Evolutionary conservation across 2,329 filamentous ascomycete species (phyloP), one percentile per base, ranked within the genome.

Genomic region (Endocalyx cinctus): DNA sequence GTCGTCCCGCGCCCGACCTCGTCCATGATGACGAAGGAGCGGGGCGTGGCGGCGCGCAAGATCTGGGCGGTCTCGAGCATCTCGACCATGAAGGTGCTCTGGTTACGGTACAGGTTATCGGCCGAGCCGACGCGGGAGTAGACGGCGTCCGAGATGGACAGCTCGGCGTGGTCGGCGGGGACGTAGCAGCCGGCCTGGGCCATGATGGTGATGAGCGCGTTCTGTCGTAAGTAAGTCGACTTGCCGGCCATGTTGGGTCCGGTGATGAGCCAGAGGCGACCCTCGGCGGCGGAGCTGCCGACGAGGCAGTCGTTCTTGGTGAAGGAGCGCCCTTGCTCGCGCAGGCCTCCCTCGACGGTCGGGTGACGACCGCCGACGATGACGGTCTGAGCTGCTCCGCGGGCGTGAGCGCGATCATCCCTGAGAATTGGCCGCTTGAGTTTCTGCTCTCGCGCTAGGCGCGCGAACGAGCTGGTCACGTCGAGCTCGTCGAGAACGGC

Each of bases 241-340:
- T 98, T 98, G 29, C 92, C 92, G 2, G 84, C 92, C 92, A 98
- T 98, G 62, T 98, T 98, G n/a, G 92, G 92, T 0, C 92, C 67
- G 47, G 85, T 74, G 74, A 90, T 66, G 58, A 77, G 50, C 81
- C 82, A 67, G 63, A 86, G 34, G 67, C 70, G 49, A 66, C 78
- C 75, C 4, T 86, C 64, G 26, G 74, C 66, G 55, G 77, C 83
- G 57, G 84, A 75, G 45, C 87, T 87, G n/a, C 84, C 84, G 3
- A 96, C 72, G 23, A 84, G 69, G 59, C 87, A 94, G 62, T 96
- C 86, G 50, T 97, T 97, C 31, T 79, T 74, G 27, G 87, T 81
- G 54, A 97, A 97, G 10, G 66, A 79, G 18, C 87, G 79, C 2
- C 90, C 90, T 55, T 88, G 81, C 44, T 84, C 79, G 43, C 77